phyloP scores from a whole-genome alignment of 2,329 filamentous ascomycete genomes.

The Colletotrichum echinochloae region DNA sequence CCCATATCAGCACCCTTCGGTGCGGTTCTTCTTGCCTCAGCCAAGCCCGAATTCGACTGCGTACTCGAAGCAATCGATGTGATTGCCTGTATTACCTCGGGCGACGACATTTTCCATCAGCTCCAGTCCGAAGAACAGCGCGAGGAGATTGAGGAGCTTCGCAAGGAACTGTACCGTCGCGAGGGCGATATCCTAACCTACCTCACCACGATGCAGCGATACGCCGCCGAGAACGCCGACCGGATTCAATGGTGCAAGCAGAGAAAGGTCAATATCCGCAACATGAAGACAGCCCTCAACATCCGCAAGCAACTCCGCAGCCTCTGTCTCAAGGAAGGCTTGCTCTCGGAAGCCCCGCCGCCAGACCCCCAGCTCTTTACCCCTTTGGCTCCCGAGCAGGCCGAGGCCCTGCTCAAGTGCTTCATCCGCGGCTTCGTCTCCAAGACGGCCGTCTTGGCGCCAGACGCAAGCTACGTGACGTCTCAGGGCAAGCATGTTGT shows the following conservation, averaged over 20 bases:
- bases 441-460: constrained; percentile 70
- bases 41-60: constrained; percentile 76
- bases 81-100: constrained; percentile 72
- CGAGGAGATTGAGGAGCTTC: constrained; percentile 64
- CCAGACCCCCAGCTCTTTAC: constrained; percentile 68
- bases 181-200: constrained; percentile 76
- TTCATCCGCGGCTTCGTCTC: constrained; percentile 72
- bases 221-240: constrained; percentile 67
- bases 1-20: constrained; percentile 86
- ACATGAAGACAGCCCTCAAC: constrained; percentile 72
- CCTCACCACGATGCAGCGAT: constrained; percentile 72
- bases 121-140: constrained; percentile 67
- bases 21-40: constrained; percentile 84
- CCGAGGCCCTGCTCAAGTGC: constrained; percentile 67
- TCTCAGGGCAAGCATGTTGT: constrained; percentile 70
- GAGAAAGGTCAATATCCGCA: constrained; percentile 67
- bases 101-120: constrained; percentile 72
- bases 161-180: constrained; percentile 69
- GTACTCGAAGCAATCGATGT: constrained; percentile 88
- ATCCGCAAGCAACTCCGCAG: constrained; percentile 72
- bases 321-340: constrained; percentile 64
- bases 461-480: constrained; percentile 72
- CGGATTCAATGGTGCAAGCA: constrained; percentile 69
- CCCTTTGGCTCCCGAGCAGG: constrained; percentile 65
- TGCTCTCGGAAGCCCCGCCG: constrained; percentile 59